Base-by-base conservation (phyloP, 1,139 yeast genomes). In the Geotrichum fermentans region DNA sequence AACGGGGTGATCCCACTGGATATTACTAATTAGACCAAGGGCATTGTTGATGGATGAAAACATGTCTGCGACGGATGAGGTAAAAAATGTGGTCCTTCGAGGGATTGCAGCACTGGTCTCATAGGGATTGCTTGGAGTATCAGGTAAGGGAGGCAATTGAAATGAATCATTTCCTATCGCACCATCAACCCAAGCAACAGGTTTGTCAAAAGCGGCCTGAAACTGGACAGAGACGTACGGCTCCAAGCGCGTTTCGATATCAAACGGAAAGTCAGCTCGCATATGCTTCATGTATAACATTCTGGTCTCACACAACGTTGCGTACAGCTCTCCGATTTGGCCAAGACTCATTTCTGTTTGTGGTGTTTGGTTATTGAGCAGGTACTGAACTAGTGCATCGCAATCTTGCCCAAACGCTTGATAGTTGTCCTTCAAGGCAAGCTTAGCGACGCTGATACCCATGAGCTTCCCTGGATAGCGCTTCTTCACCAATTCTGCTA, bases 341-440 rank as follows among this genome's bases (percentile, higher is more conserved):
- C 75, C 76, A 55, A 79, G 77, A 1, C 79, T 69, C 7, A 82
- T 8, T 28, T 67, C 64, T 10, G 61, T 61, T 2, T 59, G 52
- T 10, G 57, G 45, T 0, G 60, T 58, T 49, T 72, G 74, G 63
- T 57, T 73, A 69, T 43, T 76, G 65, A 47, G 52, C 45, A 82
- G 73, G 59, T 81, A 82, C 26, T 71, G 69, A 35, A 83, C 66
- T 66, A 86, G 81, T 32, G 79, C 75, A 52, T 74, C 71, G 1
- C 84, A 73, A 61, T 86, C 95, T 2, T 78, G 75, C 0, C 81
- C 78, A 61, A 83, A 80, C 64, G 83, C 75, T 2, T 77, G 74
- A 8, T 83, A 73, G 16, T 81, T 73, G 4, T 79, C 73, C 1
- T 75, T 72, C 0, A 82, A 83, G 13, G 79, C 76, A 0, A 80